Conservation (phyloP, 1,284 basidiomycete genomes). For the Tilletia walkeri region DNA sequence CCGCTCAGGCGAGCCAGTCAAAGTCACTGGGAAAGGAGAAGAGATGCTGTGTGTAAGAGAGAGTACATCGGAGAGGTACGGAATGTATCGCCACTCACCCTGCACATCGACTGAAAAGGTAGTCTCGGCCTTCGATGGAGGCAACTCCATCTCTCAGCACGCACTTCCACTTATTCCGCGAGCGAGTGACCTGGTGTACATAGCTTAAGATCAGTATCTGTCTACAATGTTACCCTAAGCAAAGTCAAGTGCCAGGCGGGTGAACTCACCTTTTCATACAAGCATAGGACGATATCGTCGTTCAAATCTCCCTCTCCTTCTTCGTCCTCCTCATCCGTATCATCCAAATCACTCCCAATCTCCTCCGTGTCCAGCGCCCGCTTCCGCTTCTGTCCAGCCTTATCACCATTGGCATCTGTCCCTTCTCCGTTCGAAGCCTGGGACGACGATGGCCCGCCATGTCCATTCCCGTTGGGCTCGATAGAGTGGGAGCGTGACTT, state of each 20-base stretch:
- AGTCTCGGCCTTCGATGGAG: conserved; percentile 93
- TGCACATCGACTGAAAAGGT: conserved; percentile 67
- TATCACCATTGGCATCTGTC: conserved; percentile 25
- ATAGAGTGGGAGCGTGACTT: background rate
- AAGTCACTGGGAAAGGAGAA: background rate
- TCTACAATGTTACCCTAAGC: background rate
- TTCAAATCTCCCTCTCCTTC: conserved; percentile 60
- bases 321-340: conserved; percentile 69
- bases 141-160: conserved; percentile 98
- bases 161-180: conserved; percentile 99
- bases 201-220: background rate
- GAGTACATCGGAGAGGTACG: no score
- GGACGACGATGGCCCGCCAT: conserved; percentile 16
- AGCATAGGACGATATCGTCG: conserved; percentile 91
- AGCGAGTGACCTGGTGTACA: conserved; percentile 69
- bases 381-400: conserved; percentile 45
- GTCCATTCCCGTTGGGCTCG: conserved; percentile 17
- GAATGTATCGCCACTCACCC: background rate
- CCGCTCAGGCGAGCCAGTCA: conserved; percentile 13
- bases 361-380: conserved; percentile 67
- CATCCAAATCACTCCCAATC: conserved; percentile 94
- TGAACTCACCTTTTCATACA: conserved; percentile 85
- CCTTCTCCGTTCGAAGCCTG: background rate
- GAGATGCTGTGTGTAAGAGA: background rate
- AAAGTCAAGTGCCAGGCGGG: background rate